Conservation (phyloP, 2,329 filamentous ascomycete species). For the Dactylellina leptospora region DNA sequence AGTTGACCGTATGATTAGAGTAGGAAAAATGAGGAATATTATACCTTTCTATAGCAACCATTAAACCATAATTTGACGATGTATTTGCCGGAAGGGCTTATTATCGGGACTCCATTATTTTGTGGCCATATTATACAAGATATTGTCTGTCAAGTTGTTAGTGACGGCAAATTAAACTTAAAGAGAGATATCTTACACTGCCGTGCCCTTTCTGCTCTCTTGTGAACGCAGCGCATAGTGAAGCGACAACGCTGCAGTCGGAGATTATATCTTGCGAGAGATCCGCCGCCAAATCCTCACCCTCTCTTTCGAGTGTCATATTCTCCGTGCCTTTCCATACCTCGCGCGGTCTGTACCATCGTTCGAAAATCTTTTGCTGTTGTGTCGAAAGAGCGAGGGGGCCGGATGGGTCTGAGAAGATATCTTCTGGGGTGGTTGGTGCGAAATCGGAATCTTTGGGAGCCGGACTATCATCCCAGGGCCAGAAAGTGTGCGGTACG, state of each 20-base stretch:
- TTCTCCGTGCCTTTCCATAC: slow-evolving; percentile 63
- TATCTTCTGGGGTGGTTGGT: slow-evolving; percentile 61
- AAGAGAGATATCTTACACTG: slow-evolving; percentile 65
- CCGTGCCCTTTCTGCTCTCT: slow-evolving; percentile 74
- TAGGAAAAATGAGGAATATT: not conserved
- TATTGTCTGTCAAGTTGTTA: slow-evolving; percentile 67
- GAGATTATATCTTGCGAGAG: slow-evolving; percentile 94
- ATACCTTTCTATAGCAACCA: slow-evolving; percentile 75
- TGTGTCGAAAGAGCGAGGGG: slow-evolving; percentile 74
- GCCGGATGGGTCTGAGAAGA: slow-evolving; percentile 73
- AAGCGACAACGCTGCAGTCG: slow-evolving; percentile 96
- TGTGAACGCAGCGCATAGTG: slow-evolving; percentile 81
- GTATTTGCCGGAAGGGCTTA: slow-evolving; percentile 86
- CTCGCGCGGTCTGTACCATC: slow-evolving; percentile 81
- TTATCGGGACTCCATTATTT: slow-evolving; percentile 66
- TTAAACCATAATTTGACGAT: slow-evolving; percentile 95
- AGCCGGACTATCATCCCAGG: slow-evolving; percentile 75
- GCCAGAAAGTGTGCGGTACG: slow-evolving; percentile 83
- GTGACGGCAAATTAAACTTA: slow-evolving; percentile 11
- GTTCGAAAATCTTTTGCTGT: slow-evolving; percentile 79
- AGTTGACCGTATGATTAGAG: slow-evolving; percentile 8
- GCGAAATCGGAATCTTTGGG: slow-evolving; percentile 70
- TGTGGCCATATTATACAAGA: slow-evolving; percentile 79
- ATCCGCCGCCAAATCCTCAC: slow-evolving; percentile 69
- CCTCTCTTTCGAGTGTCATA: slow-evolving; percentile 67